These are phyloP conservation scores for Aspergillus fumigatus DNA, from an alignment of 2,329 filamentous ascomycete genomes.

Conservation along the genomic window DNA sequence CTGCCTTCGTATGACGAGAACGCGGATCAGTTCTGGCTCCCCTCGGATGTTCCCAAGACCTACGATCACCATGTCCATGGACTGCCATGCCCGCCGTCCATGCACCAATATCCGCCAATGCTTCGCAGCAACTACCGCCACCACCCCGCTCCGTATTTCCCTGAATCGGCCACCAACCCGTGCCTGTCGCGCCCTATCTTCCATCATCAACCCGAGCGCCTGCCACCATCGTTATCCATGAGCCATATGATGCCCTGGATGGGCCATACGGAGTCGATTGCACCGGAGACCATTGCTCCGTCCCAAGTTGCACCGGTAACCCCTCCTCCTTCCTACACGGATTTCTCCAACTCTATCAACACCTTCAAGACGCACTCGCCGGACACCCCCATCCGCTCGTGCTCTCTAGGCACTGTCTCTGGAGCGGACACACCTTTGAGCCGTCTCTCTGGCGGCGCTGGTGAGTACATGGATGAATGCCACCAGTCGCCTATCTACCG, in stretches of 20 bases:
- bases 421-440: conserved; percentile 34
- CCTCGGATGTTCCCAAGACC: conserved; percentile 32
- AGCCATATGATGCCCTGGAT: conserved; percentile 36
- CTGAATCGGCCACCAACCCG: conserved; percentile 36
- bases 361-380: conserved; percentile 35
- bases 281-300: conserved; percentile 35
- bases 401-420: conserved; percentile 31
- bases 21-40: conserved; percentile 36
- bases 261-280: conserved; percentile 28
- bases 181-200: conserved; percentile 38
- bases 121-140: conserved; percentile 32
- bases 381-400: conserved; percentile 32
- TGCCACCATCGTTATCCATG: conserved; percentile 34
- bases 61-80: conserved; percentile 26
- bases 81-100: conserved; percentile 30
- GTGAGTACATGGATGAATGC: conserved; percentile 34
- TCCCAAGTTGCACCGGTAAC: conserved; percentile 33
- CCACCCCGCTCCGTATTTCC: conserved; percentile 29
- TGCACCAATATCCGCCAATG: conserved; percentile 35
- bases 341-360: conserved; percentile 31
- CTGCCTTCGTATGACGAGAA: conserved; percentile 36
- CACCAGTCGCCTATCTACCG: conserved; percentile 31
- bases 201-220: conserved; percentile 32
- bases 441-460: conserved; percentile 28
- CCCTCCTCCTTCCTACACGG: conserved; percentile 35